Evolutionary conservation across 768 basidiomycete genomes (phyloP), one percentile per base, ranked within the genome.

Genomic region (Coprinellus micaceus): DNA sequence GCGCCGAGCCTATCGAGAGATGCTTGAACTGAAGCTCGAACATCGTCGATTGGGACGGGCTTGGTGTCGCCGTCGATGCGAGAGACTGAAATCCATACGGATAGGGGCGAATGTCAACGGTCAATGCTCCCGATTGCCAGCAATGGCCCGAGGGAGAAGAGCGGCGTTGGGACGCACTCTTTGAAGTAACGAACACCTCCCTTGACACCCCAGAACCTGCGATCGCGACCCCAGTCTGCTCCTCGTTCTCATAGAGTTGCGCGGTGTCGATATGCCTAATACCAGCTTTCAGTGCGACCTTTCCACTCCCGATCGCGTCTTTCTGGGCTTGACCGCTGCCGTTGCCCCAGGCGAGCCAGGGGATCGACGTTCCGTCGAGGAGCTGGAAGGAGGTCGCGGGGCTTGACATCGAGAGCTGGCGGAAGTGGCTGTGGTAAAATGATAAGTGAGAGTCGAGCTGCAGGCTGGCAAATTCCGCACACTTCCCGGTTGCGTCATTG

Each of bases 261-360:
- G 81, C 81, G 2, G 78, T 78, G 56, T 83, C 82, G 53, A 83
- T 71, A 60, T 82, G 81, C 9, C 70, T 72, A 60, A 82, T 76
- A 0, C 79, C 80, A 28, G 68, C 69, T 33, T 69, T 62, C 40
- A 82, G 63, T 3, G 71, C 73, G 7, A 62, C 43, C n/a, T 63
- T 63, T 0, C 69, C 68, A 40, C 63, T 64, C 37, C 71, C 64
- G 5, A 70, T 53, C 15, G 70, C 71, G 30, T 72, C 70, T 26
- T 71, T 69, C 2, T 36, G 13, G 7, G 53, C 71, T 4, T 69
- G 45, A 0, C 75, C 77, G 0, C 75, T 73, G 0, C 80, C 80
- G 30, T 76, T 79, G 30, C 82, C 81, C 65, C 78, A 82, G 2
- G 69, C 78, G 36, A 81, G 69, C 79, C 78, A 78, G 4, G 81